phyloP scores from a whole-genome alignment of 1,139 yeast species.

The Yamadazyma buinensis region DNA sequence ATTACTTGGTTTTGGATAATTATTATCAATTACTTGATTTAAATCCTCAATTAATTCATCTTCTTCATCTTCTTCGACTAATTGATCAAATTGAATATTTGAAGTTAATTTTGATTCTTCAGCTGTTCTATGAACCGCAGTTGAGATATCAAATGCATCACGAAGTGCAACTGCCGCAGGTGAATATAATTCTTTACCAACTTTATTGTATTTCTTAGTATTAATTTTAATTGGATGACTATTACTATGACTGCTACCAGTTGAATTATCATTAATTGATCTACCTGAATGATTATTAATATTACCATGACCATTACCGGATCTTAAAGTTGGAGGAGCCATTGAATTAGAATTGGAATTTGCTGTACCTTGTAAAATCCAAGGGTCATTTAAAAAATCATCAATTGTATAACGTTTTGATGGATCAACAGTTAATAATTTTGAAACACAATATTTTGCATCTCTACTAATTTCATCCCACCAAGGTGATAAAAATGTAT shows the following conservation, averaged over 20 bases:
- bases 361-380: conserved; percentile 51
- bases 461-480: conserved; percentile 57
- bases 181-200: conserved; percentile 46
- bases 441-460: conserved; percentile 65
- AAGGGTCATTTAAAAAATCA: conserved; percentile 78
- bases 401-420: conserved; percentile 69
- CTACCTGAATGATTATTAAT: not conserved
- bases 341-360: conserved; percentile 9
- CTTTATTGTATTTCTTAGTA: conserved; percentile 21
- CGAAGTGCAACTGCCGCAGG: conserved; percentile 92
- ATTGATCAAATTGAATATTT: conserved; percentile 19
- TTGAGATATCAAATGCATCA: conserved; percentile 92
- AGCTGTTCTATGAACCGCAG: conserved; percentile 91
- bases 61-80: conserved; percentile 37
- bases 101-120: conserved; percentile 66
- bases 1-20: conserved; percentile 4
- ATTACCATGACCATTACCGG: not conserved
- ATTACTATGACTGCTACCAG: conserved; percentile 1
- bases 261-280: no score
- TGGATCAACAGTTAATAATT: conserved; percentile 81
- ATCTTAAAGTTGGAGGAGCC: conserved; percentile 8
- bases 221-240: conserved; percentile 25
- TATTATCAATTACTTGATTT: conserved; percentile 20
- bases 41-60: conserved; percentile 16
- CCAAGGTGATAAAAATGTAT: conserved; percentile 57